Conservation (phyloP, 129 eudicot species). For the Pittosporum tobira region DNA sequence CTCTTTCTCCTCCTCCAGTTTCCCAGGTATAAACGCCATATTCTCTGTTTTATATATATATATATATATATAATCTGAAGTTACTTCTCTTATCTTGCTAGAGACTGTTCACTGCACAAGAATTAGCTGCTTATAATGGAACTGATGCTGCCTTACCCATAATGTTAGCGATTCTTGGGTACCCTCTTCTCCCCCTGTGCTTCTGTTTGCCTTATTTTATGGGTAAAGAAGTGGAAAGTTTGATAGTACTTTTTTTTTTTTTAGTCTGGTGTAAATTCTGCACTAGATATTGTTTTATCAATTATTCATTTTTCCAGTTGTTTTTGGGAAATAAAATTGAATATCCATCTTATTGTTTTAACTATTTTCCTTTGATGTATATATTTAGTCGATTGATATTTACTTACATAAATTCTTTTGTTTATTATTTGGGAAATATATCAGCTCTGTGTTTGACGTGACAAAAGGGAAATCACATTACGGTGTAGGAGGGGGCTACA, state of each 20-base stretch:
- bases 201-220: neutral
- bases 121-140: slow-evolving; percentile 72
- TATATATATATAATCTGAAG: neutral
- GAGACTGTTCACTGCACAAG: slow-evolving; percentile 59
- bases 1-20: neutral
- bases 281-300: no score
- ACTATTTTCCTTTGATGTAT: neutral
- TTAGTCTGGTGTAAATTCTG: neutral
- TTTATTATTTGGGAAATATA: neutral
- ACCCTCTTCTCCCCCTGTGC: slow-evolving; percentile 9
- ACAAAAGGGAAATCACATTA: slow-evolving; percentile 85
- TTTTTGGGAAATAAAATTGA: neutral
- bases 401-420: neutral
- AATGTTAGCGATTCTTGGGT: slow-evolving; percentile 79
- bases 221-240: neutral
- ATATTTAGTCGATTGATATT: neutral
- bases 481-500: slow-evolving; percentile 85
- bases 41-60: neutral
- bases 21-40: neutral
- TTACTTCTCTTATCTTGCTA: slow-evolving; percentile 12
- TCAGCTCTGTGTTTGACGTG: slow-evolving; percentile 91
- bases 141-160: slow-evolving; percentile 60
- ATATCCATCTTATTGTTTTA: neutral
- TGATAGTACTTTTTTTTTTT: neutral
- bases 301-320: neutral